A percentile compares a stretch with the other conserved stretches of the same genome.
These are phyloP conservation scores for Gnaphalium uliginosum DNA, from an alignment of 129 eudicot genomes.

Conservation along the genomic window DNA sequence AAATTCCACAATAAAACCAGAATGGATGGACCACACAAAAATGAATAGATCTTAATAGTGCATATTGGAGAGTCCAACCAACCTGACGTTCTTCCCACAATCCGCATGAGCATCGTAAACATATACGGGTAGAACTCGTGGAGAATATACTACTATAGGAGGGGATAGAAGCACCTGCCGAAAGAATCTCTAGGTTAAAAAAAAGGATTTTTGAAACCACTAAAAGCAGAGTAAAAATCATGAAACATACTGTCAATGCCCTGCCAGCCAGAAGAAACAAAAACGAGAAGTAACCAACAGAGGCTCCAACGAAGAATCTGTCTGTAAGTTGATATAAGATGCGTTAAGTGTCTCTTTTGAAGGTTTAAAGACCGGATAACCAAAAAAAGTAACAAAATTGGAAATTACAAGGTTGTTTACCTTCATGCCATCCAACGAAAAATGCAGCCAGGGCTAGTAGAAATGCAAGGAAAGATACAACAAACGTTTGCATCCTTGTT, in stretches of 20 bases:
- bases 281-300: conserved; percentile 97
- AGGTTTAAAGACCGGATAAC: neutral
- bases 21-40: neutral
- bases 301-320: conserved; percentile 88
- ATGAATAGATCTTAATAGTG: neutral
- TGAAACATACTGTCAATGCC: conserved; percentile 77
- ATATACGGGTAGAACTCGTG: conserved; percentile 94
- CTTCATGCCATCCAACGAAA: conserved; percentile 86
- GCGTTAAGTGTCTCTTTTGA: conserved; percentile 8
- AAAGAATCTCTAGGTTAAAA: neutral
- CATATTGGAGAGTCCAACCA: conserved; percentile 30
- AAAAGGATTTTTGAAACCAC: neutral
- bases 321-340: conserved; percentile 41
- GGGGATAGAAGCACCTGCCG: conserved; percentile 97
- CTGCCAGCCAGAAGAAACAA: conserved; percentile 96
- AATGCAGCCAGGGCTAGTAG: conserved; percentile 92
- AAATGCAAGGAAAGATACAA: conserved; percentile 88
- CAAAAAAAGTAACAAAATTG: neutral
- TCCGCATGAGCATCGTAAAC: conserved; percentile 99
- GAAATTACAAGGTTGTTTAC: conserved; percentile 33
- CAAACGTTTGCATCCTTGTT: conserved; percentile 83
- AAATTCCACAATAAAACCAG: neutral
- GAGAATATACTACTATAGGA: conserved; percentile 99
- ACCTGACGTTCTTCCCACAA: conserved; percentile 98
- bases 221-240: conserved; percentile 3